Percentiles rank a stretch among this genome's conserved stretches.
Evolutionary conservation across 495 filamentous ascomycete genomes (phyloP).

Genomic region (Trichodelitschia bisporula): DNA sequence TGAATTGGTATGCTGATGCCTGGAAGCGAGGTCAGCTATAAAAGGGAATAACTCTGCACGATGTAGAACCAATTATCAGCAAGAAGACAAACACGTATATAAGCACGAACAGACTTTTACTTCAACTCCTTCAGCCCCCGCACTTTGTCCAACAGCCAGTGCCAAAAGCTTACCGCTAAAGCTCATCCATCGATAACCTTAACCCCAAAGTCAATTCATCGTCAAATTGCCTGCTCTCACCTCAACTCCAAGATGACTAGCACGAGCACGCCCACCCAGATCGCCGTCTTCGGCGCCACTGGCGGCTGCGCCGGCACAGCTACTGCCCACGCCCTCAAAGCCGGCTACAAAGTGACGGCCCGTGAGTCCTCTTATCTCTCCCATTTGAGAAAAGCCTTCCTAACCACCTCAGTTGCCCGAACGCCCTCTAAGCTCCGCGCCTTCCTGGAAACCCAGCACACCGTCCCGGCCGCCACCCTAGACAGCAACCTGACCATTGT

Average conservation of each 20-base stretch:
- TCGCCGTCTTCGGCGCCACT: slow-evolving; percentile 34
- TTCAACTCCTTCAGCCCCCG: no score
- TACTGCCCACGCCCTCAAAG: slow-evolving; percentile 11
- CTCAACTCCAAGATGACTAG: slow-evolving; percentile 1
- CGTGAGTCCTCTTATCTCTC: slow-evolving; percentile 9
- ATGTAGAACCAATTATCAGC: no score
- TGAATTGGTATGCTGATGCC: no score
- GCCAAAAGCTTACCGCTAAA: no score
- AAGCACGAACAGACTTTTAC: no score
- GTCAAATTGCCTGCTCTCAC: slow-evolving; percentile 1
- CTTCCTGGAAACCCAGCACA: slow-evolving; percentile 15
- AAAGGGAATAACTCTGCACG: no score
- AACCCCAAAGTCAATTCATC: no score
- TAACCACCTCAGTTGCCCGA: slow-evolving; percentile 20
- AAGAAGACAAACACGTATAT: no score
- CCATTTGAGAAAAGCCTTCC: neutral
- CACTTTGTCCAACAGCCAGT: no score
- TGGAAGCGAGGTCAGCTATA: no score
- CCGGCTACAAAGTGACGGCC: slow-evolving; percentile 9
- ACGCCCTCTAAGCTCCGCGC: slow-evolving; percentile 33
- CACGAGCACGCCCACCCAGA: slow-evolving; percentile 11
- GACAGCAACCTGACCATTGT: slow-evolving; percentile 14
- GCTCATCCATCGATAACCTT: no score
- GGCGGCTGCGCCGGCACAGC: slow-evolving; percentile 23
- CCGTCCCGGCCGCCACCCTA: slow-evolving; percentile 5